Evolutionary conservation across 169 alveolate genomes (phyloP), one percentile per base, ranked within the genome.

Genomic region (Toxoplasma gondii): DNA sequence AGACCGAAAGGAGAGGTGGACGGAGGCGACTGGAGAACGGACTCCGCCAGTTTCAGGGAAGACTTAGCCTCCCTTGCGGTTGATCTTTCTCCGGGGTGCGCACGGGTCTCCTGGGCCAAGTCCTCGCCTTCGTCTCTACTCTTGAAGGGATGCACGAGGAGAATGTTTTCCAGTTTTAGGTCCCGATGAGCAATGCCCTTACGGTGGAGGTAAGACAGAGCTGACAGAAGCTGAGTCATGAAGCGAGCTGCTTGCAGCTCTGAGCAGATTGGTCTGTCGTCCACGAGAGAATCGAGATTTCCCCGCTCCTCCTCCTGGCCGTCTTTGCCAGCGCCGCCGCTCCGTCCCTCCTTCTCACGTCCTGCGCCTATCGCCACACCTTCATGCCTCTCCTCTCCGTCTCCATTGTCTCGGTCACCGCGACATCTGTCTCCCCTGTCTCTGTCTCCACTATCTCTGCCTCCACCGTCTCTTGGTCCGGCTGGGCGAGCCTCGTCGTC

Each of bases 101-200:
- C 83, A 16, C 17, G 44, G 10, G 83, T 9, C 44, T 31, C 36
- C 39, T 22, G 83, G 78, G 27, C n/a, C 39, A 7, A 22, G 10
- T 34, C 17, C 83, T 36, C 49, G 86, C 43, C 69, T 29, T 92
- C 92, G 41, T 82, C 94, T 34, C 78, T 44, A 19, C 84, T 91
- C 10, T 87, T 92, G 22, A 88, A 74, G 74, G 96, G 97, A 39
- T 95, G 90, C 36, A 88, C 82, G 58, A 92, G 69, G 38, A 96
- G 93, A 45, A 96, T 43, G 91, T 96, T 96, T 82, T 96, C 97
- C 34, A 97, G 97, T 39, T 96, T 96, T 74, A n/a, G n/a, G n/a
- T n/a, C n/a, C n/a, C n/a, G n/a, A n/a, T n/a, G n/a, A n/a, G n/a
- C n/a, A n/a, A n/a, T 95, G 64, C 94, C 92, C 87, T 94, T 95